phyloP scores from a whole-genome alignment of 164 flowering plant genomes.

The Berberis vulgaris region DNA sequence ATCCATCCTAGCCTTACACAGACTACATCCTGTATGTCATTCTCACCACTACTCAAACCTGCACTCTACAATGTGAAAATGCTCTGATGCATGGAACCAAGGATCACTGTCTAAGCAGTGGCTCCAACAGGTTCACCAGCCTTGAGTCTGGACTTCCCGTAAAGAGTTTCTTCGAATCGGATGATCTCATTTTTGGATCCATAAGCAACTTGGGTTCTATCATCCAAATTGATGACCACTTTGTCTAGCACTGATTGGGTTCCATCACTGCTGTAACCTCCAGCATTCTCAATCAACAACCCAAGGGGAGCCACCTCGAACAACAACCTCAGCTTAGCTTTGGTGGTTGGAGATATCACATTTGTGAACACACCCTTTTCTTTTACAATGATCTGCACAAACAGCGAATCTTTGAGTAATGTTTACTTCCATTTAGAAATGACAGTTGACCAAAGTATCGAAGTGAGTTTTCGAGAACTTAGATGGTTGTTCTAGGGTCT shows the following conservation, averaged over 20 bases:
- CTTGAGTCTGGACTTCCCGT: slow-evolving; percentile 83
- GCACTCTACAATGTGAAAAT: not conserved
- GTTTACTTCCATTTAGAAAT: no score
- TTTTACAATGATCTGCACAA: slow-evolving; percentile 81
- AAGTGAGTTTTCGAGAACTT: no score
- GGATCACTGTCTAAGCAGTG: slow-evolving; percentile 33
- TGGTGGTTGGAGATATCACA: slow-evolving; percentile 75
- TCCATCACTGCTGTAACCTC: slow-evolving; percentile 94
- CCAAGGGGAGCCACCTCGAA: slow-evolving; percentile 98
- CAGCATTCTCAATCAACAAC: slow-evolving; percentile 79
- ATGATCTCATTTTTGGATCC: slow-evolving; percentile 95
- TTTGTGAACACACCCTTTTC: slow-evolving; percentile 97
- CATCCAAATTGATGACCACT: slow-evolving; percentile 59
- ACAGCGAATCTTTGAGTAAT: no score
- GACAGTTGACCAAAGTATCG: no score
- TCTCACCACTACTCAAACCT: no score
- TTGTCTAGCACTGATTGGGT: slow-evolving; percentile 70
- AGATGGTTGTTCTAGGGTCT: no score
- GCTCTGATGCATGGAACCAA: not conserved
- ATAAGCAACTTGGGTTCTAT: slow-evolving; percentile 90
- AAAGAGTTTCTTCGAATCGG: slow-evolving; percentile 80
- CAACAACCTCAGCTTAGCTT: slow-evolving; percentile 87
- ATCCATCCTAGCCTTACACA: no score
- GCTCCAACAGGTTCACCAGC: slow-evolving; percentile 76
- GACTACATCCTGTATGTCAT: no score